phyloP scores from a whole-genome alignment of 352 stramenopile species.

The Pythium rhizo-oryzae region DNA sequence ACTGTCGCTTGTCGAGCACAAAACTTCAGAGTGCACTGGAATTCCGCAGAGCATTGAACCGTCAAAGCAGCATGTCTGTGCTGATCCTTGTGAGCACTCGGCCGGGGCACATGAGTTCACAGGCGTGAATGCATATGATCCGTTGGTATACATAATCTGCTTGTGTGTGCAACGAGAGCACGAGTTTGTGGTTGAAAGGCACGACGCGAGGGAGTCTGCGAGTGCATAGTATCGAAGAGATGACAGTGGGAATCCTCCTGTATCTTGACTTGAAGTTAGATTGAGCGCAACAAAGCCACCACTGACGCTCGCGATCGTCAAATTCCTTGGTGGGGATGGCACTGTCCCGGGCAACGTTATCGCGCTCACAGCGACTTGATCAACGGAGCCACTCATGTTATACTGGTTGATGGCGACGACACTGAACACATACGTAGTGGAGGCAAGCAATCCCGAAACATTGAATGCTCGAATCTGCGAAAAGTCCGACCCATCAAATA shows the following conservation, averaged over 20 bases:
- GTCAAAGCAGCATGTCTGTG: conserved; percentile 28
- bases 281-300: conserved; percentile 39
- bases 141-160: too few relatives aligned
- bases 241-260: conserved; percentile 32
- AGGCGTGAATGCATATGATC: neutral
- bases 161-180: conserved; percentile 36
- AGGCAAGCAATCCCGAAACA: conserved; percentile 31
- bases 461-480: conserved; percentile 16
- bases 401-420: conserved; percentile 53
- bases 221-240: conserved; percentile 29
- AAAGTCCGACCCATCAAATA: conserved; percentile 9
- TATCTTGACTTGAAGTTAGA: conserved; percentile 28
- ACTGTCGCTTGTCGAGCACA: conserved; percentile 15
- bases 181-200: conserved; percentile 18
- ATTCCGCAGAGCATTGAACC: conserved; percentile 33
- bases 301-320: conserved; percentile 21
- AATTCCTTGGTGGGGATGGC: conserved; percentile 28
- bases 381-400: conserved; percentile 30
- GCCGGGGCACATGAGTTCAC: neutral
- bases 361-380: conserved; percentile 25
- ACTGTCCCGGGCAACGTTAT: conserved; percentile 21
- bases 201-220: conserved; percentile 33
- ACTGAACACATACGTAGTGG: conserved; percentile 37
- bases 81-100: conserved; percentile 12
- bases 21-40: conserved; percentile 2